A percentile compares a stretch with the other conserved stretches of the same genome.
phyloP scores from a whole-genome alignment of 495 filamentous ascomycete genomes.

The Cryomyces minteri region DNA sequence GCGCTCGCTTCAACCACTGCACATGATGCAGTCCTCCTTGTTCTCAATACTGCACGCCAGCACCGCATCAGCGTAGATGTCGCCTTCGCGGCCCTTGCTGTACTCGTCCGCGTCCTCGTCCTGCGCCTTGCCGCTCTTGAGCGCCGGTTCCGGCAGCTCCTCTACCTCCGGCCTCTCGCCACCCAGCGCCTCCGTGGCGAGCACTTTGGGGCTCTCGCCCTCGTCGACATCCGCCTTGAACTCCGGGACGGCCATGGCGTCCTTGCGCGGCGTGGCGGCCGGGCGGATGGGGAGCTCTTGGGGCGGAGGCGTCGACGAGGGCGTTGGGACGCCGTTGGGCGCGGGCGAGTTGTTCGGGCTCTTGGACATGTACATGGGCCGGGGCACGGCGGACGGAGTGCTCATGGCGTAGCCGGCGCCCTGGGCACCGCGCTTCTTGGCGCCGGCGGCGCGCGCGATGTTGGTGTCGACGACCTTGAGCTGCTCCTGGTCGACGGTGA shows the following conservation, averaged over 20 bases:
- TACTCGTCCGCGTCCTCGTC: conserved; percentile 45
- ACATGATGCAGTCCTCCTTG: conserved; percentile 78
- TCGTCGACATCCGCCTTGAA: conserved; percentile 55
- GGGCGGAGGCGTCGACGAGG: conserved; percentile 35
- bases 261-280: conserved; percentile 24
- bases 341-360: conserved; percentile 21
- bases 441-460: conserved; percentile 40
- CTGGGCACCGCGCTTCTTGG: conserved; percentile 46
- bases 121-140: conserved; percentile 30
- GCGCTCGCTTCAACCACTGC: conserved; percentile 42
- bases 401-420: conserved; percentile 21
- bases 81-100: conserved; percentile 53
- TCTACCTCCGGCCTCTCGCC: conserved; percentile 25
- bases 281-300: not conserved
- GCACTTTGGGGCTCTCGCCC: conserved; percentile 54
- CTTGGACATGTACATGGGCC: conserved; percentile 39
- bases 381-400: conserved; percentile 33
- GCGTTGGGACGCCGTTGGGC: conserved; percentile 41
- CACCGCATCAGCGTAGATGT: conserved; percentile 87
- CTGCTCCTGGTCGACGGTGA: conserved; percentile 95
- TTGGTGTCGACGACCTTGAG: conserved; percentile 79
- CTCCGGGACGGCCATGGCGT: conserved; percentile 28
- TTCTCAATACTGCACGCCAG: conserved; percentile 87
- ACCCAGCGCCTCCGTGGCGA: conserved; percentile 47
- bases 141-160: conserved; percentile 31